Evolutionary conservation across 352 stramenopile species (phyloP).

Genomic region (Phytophthora fragariaefolia): DNA sequence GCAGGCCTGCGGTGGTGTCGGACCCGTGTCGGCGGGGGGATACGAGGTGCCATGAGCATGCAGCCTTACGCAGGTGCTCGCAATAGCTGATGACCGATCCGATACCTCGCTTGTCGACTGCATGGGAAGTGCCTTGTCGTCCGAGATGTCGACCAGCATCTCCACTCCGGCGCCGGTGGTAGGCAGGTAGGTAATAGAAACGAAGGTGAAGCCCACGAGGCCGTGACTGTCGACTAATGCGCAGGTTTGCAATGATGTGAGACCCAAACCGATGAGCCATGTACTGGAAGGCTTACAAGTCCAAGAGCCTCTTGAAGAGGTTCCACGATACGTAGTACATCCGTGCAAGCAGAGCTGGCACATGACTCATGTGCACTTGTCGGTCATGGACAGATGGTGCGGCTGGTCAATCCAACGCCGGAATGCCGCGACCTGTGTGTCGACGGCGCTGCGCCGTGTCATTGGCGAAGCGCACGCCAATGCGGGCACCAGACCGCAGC

Average conservation of each 20-base stretch:
- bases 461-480: slow-evolving; percentile 20
- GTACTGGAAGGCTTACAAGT: too few relatives aligned
- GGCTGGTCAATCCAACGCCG: slow-evolving; percentile 24
- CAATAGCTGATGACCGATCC: not conserved
- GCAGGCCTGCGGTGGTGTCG: too few relatives aligned
- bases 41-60: too few relatives aligned
- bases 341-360: too few relatives aligned
- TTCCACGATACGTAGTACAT: too few relatives aligned
- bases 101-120: not conserved
- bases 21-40: too few relatives aligned
- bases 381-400: slow-evolving; percentile 8
- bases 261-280: too few relatives aligned
- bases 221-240: not conserved
- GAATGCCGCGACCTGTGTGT: slow-evolving; percentile 15
- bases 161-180: too few relatives aligned
- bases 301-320: too few relatives aligned
- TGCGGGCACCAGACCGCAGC: slow-evolving; percentile 1
- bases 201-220: not conserved
- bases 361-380: not conserved
- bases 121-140: too few relatives aligned
- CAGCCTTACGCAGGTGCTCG: not conserved
- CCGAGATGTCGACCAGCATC: too few relatives aligned
- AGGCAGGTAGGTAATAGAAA: not conserved
- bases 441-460: slow-evolving; percentile 5
- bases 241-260: too few relatives aligned